Evolutionary conservation across 352 stramenopile species (phyloP).

Genomic region (Phytophthora ramorum): DNA sequence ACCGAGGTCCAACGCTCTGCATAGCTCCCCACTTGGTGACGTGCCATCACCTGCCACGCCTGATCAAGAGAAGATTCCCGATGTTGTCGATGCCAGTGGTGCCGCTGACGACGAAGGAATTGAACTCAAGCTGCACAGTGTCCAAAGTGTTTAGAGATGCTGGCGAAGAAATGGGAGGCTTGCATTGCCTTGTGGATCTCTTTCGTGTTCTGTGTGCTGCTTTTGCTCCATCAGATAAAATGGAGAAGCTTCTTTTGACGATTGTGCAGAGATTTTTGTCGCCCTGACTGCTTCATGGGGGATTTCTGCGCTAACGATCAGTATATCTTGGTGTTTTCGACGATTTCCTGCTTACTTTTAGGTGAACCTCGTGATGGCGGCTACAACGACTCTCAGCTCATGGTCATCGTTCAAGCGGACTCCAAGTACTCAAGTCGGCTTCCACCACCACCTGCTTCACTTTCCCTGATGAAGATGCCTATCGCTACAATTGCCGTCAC

Average conservation of each 20-base stretch:
- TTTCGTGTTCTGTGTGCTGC: constrained; percentile 12
- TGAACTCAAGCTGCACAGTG: constrained; percentile 43
- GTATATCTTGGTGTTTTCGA: background rate
- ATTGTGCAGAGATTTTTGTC: background rate
- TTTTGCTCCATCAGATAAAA: constrained; percentile 18
- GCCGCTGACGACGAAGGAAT: constrained; percentile 38
- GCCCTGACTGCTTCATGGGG: background rate
- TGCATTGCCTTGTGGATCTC: background rate
- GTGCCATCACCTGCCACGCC: constrained; percentile 21
- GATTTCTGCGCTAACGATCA: background rate
- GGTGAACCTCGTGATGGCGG: background rate
- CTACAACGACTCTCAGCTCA: background rate
- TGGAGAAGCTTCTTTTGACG: constrained; percentile 5
- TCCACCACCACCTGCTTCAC: background rate
- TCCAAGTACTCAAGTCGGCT: background rate
- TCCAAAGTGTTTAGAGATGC: constrained; percentile 41
- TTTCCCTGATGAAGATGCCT: constrained; percentile 1
- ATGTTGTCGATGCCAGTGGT: constrained; percentile 36
- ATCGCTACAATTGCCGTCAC: constrained; percentile 4
- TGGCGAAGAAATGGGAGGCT: background rate
- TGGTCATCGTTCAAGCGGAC: background rate
- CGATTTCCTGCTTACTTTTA: background rate
- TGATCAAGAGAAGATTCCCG: constrained; percentile 27
- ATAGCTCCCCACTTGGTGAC: constrained; percentile 48
- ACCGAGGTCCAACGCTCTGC: constrained; percentile 55